Evolutionary conservation across 2,329 filamentous ascomycete genomes (phyloP).

Genomic region (Aspergillus costaricaensis): DNA sequence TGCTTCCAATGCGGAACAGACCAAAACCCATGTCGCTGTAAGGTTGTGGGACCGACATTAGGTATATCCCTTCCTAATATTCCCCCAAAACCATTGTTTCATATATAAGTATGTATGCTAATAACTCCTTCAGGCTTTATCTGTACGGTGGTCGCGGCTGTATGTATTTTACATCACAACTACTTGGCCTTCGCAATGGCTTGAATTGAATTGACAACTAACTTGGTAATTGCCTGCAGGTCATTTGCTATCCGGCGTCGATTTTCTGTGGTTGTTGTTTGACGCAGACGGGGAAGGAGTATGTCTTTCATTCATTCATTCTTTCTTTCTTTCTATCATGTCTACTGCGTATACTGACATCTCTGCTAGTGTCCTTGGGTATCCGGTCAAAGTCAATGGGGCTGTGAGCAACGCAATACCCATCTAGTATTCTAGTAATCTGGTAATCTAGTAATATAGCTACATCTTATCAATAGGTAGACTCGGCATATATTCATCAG

Average conservation of each 20-base stretch:
- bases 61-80: slow-evolving; percentile 38
- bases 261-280: slow-evolving; percentile 60
- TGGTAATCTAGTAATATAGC: too few relatives aligned
- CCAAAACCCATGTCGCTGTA: slow-evolving; percentile 60
- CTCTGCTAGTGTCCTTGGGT: slow-evolving; percentile 50
- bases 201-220: too few relatives aligned
- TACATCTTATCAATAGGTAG: background rate
- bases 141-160: slow-evolving; percentile 52
- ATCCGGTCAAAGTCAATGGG: slow-evolving; percentile 56
- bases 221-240: slow-evolving; percentile 29
- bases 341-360: background rate
- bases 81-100: too few relatives aligned
- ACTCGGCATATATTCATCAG: background rate
- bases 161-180: slow-evolving; percentile 38
- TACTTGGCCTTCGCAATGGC: background rate
- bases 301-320: slow-evolving; percentile 24
- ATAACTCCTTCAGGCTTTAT: slow-evolving; percentile 40
- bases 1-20: slow-evolving; percentile 60
- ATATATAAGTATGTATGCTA: background rate
- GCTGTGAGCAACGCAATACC: slow-evolving; percentile 53
- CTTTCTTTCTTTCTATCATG: background rate
- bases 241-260: slow-evolving; percentile 58
- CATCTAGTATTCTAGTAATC: slow-evolving; percentile 14
- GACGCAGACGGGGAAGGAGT: slow-evolving; percentile 58
- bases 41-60: slow-evolving; percentile 58